Conservation (phyloP, 768 basidiomycete species). For the Boletus tylopilopsis region DNA sequence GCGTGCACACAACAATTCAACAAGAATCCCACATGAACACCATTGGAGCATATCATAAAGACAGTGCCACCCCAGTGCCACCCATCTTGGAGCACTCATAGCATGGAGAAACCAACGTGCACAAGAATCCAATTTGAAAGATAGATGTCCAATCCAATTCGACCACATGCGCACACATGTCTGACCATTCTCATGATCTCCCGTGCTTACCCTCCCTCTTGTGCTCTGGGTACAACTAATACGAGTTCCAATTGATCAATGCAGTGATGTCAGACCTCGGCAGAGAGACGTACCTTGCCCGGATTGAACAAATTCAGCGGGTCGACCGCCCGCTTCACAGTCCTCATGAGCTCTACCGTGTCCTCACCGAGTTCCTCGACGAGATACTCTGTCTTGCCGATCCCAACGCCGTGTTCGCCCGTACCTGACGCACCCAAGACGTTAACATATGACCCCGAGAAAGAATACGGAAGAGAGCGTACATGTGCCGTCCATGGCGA, state of each 20-base stretch:
- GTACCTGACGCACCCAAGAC: constrained; percentile 45
- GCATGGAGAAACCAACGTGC: too few relatives aligned
- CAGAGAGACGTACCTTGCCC: constrained; percentile 50
- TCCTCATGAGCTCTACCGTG: constrained; percentile 82
- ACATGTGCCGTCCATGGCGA: constrained; percentile 77
- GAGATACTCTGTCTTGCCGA: constrained; percentile 85
- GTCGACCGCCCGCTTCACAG: constrained; percentile 77
- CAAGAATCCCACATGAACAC: too few relatives aligned
- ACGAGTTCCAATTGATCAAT: neutral
- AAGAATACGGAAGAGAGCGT: constrained; percentile 19
- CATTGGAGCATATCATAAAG: too few relatives aligned
- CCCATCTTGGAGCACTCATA: too few relatives aligned
- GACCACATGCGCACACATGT: neutral
- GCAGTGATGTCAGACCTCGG: neutral
- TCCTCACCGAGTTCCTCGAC: constrained; percentile 76
- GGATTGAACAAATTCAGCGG: constrained; percentile 84
- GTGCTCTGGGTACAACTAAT: constrained; percentile 20
- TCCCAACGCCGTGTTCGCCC: constrained; percentile 84
- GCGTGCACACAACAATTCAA: too few relatives aligned
- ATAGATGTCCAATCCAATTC: too few relatives aligned
- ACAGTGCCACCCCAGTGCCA: too few relatives aligned
- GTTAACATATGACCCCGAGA: neutral
- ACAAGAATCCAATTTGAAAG: too few relatives aligned
- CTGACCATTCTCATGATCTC: neutral
- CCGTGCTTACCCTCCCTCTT: neutral